These are phyloP conservation scores for Pezicula carpinea DNA, from an alignment of 2,329 filamentous ascomycete genomes.

Conservation along the genomic window DNA sequence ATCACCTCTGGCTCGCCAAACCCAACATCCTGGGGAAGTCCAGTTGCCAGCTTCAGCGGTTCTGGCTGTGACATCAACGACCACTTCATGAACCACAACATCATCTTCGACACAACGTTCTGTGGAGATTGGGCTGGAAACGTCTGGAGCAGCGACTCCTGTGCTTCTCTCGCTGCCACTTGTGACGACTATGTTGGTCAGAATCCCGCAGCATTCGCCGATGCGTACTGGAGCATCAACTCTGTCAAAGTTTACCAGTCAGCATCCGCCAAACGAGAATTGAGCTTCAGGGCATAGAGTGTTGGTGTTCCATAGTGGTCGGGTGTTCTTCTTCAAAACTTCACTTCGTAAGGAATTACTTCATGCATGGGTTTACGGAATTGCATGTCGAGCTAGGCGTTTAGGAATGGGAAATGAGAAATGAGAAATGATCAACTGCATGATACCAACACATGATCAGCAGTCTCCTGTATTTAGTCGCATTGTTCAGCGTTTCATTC, in stretches of 20 bases:
- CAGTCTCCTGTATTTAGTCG: no score
- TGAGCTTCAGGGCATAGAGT: neutral
- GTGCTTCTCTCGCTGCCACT: slow-evolving; percentile 53
- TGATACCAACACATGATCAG: no score
- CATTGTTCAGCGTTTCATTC: no score
- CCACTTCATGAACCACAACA: slow-evolving; percentile 67
- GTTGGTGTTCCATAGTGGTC: neutral
- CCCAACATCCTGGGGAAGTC: slow-evolving; percentile 63
- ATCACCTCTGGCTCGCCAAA: slow-evolving; percentile 56
- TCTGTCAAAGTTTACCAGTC: slow-evolving; percentile 31
- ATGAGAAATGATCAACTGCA: neutral
- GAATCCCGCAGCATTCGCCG: slow-evolving; percentile 64
- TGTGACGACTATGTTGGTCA: slow-evolving; percentile 69
- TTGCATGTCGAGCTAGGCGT: slow-evolving; percentile 1
- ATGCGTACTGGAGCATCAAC: slow-evolving; percentile 76
- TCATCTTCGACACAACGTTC: slow-evolving; percentile 80
- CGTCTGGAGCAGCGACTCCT: slow-evolving; percentile 59
- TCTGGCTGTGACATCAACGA: slow-evolving; percentile 66
- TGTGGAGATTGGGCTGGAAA: slow-evolving; percentile 83
- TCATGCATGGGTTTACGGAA: neutral
- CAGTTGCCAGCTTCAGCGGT: slow-evolving; percentile 64
- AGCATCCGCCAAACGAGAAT: slow-evolving; percentile 7
- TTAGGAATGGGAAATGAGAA: neutral
- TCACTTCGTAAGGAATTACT: no score
- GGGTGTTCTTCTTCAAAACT: no score